phyloP scores from a whole-genome alignment of 2,329 filamentous ascomycete genomes.

The Aspergillus terreus region DNA sequence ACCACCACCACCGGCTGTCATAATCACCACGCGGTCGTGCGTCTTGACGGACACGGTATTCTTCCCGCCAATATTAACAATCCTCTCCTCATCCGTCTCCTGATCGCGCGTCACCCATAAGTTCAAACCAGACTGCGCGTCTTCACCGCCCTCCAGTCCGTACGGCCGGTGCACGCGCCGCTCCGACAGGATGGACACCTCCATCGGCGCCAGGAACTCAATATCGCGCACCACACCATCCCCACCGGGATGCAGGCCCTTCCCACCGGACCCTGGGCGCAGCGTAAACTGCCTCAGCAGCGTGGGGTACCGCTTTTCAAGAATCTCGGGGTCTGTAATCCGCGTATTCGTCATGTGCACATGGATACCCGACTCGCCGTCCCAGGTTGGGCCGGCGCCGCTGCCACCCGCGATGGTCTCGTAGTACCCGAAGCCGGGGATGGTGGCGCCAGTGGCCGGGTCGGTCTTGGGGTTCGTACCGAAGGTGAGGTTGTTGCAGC shows the following conservation, averaged over 20 bases:
- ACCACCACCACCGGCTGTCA: slow-evolving; percentile 54
- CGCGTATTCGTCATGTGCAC: slow-evolving; percentile 87
- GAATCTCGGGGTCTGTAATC: slow-evolving; percentile 78
- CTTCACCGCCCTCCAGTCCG: slow-evolving; percentile 76
- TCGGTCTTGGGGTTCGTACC: slow-evolving; percentile 67
- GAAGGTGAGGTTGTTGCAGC: slow-evolving; percentile 82
- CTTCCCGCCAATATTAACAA: slow-evolving; percentile 60
- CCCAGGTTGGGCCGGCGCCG: slow-evolving; percentile 72
- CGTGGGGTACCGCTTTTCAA: slow-evolving; percentile 76
- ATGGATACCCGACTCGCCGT: slow-evolving; percentile 72
- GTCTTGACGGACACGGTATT: slow-evolving; percentile 59
- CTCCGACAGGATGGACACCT: slow-evolving; percentile 77
- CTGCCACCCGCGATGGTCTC: slow-evolving; percentile 81
- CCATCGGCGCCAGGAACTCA: slow-evolving; percentile 76
- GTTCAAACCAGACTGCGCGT: slow-evolving; percentile 76
- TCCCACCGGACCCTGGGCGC: slow-evolving; percentile 61
- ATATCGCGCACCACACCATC: slow-evolving; percentile 78
- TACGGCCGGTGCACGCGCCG: slow-evolving; percentile 73
- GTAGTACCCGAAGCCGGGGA: slow-evolving; percentile 81
- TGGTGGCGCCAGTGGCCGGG: slow-evolving; percentile 50
- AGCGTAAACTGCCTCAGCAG: slow-evolving; percentile 70
- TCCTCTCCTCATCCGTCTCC: slow-evolving; percentile 49
- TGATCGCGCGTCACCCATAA: slow-evolving; percentile 76
- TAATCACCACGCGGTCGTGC: slow-evolving; percentile 60
- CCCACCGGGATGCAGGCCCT: slow-evolving; percentile 65